Percentiles rank a stretch among this genome's conserved stretches.
phyloP scores from a whole-genome alignment of 352 stramenopile genomes.

The Thalassiosira sp. region DNA sequence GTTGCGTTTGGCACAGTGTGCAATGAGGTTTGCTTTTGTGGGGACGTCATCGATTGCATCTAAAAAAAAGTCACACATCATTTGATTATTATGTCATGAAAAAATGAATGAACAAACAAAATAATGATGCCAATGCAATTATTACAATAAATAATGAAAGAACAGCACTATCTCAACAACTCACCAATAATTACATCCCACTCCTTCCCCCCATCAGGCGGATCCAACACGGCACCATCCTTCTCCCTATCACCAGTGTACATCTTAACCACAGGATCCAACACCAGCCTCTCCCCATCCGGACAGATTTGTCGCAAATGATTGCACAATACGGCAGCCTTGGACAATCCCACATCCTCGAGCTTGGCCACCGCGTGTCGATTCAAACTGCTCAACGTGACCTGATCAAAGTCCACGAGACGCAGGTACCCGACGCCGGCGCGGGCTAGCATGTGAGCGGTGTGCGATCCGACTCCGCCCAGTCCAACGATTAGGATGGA shows the following conservation, averaged over 20 bases:
- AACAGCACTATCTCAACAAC: too few relatives aligned
- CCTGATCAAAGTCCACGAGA: constrained; percentile 99
- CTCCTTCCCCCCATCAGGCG: constrained; percentile 31
- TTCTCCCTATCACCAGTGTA: constrained; percentile 80
- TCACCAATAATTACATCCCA: constrained; percentile 94
- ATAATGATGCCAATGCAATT: too few relatives aligned
- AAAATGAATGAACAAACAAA: too few relatives aligned
- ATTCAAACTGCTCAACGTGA: constrained; percentile 98
- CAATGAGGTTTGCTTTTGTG: constrained; percentile 94
- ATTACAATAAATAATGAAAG: too few relatives aligned
- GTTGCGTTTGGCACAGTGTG: constrained; percentile 84
- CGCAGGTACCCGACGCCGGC: constrained; percentile 92
- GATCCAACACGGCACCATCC: constrained; percentile 86
- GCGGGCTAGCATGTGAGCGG: constrained; percentile 95
- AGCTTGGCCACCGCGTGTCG: constrained; percentile 96
- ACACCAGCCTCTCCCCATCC: constrained; percentile 63
- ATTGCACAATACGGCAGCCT: constrained; percentile 88
- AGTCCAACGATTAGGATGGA: constrained; percentile 95
- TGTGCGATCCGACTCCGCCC: constrained; percentile 95
- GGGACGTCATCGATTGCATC: constrained; percentile 99
- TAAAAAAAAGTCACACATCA: too few relatives aligned
- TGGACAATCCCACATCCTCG: constrained; percentile 93
- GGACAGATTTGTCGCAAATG: constrained; percentile 79
- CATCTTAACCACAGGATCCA: constrained; percentile 90
- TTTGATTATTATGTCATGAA: too few relatives aligned